Evolutionary conservation across 306 rosid genomes (phyloP).

Genomic region (Vicia villosa): DNA sequence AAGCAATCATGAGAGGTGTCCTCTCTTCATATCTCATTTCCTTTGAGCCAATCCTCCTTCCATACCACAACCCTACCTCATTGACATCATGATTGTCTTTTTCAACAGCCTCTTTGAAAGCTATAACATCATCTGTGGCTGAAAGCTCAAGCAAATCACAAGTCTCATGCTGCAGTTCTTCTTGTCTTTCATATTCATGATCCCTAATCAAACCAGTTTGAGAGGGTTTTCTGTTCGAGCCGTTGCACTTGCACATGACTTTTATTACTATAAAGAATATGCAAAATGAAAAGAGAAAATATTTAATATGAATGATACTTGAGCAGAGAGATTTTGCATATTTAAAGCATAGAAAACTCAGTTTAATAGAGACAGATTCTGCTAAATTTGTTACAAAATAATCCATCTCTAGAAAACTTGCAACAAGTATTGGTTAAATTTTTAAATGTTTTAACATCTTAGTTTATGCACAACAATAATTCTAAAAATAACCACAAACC

Average conservation of each 20-base stretch:
- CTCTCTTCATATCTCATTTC: no score
- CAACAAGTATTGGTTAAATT: constrained; percentile 25
- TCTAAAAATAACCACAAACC: constrained; percentile 31
- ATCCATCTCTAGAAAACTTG: neutral
- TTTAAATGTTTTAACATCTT: constrained; percentile 9
- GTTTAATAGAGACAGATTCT: constrained; percentile 17
- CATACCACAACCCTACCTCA: no score
- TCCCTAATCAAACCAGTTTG: no score
- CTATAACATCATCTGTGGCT: no score
- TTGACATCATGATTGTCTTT: no score
- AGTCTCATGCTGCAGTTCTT: no score
- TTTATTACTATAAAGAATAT: constrained; percentile 32
- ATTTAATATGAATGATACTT: constrained; percentile 21
- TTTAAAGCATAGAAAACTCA: constrained; percentile 18
- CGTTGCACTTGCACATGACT: neutral
- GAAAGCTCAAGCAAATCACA: no score
- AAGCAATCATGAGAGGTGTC: no score
- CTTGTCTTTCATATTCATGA: no score
- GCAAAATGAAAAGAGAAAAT: constrained; percentile 27
- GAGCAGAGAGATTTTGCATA: constrained; percentile 2
- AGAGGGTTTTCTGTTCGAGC: no score
- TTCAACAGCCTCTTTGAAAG: no score
- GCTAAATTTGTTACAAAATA: constrained; percentile 12
- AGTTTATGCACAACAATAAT: constrained; percentile 7
- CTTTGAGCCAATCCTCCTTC: no score